These are phyloP conservation scores for Nigrograna mackinnonii DNA, from an alignment of 2,329 filamentous ascomycete species.

Conservation along the genomic window DNA sequence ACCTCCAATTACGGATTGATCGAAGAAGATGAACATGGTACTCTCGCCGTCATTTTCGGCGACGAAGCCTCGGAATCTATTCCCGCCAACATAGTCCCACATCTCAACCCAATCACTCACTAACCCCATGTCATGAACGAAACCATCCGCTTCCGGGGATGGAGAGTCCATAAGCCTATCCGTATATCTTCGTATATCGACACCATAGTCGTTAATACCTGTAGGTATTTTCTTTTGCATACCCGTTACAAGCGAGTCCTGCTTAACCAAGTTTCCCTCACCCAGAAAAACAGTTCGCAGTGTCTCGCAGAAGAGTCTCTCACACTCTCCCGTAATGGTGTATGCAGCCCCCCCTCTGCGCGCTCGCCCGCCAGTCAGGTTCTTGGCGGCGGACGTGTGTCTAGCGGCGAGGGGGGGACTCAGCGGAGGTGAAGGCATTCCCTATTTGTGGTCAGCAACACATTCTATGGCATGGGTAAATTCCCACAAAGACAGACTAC, in stretches of 20 bases:
- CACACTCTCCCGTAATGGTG: slow-evolving; percentile 99
- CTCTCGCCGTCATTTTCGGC: slow-evolving; percentile 70
- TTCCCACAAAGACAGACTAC: too few species aligned
- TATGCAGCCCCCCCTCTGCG: slow-evolving; percentile 87
- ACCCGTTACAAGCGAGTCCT: slow-evolving; percentile 88
- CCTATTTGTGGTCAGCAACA: slow-evolving; percentile 55
- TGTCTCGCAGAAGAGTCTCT: slow-evolving; percentile 99
- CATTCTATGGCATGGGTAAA: too few species aligned
- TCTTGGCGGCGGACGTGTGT: slow-evolving; percentile 66
- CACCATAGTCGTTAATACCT: slow-evolving; percentile 33
- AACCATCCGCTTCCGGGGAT: slow-evolving; percentile 37
- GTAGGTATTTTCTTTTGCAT: slow-evolving; percentile 50
- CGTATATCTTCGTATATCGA: slow-evolving; percentile 22
- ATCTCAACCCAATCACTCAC: slow-evolving; percentile 73
- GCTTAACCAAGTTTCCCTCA: slow-evolving; percentile 80
- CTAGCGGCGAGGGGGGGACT: slow-evolving; percentile 86
- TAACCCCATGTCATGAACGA: slow-evolving; percentile 22
- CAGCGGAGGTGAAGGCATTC: slow-evolving; percentile 81
- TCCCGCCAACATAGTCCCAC: slow-evolving; percentile 83
- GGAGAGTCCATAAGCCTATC: slow-evolving; percentile 31
- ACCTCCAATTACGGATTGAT: slow-evolving; percentile 69
- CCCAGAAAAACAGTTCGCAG: slow-evolving; percentile 92
- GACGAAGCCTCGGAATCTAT: slow-evolving; percentile 85
- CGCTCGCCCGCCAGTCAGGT: slow-evolving; percentile 40
- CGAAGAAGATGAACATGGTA: slow-evolving; percentile 87